Evolutionary conservation across 345 rosid species (phyloP).

Genomic region (Linum tenue): DNA sequence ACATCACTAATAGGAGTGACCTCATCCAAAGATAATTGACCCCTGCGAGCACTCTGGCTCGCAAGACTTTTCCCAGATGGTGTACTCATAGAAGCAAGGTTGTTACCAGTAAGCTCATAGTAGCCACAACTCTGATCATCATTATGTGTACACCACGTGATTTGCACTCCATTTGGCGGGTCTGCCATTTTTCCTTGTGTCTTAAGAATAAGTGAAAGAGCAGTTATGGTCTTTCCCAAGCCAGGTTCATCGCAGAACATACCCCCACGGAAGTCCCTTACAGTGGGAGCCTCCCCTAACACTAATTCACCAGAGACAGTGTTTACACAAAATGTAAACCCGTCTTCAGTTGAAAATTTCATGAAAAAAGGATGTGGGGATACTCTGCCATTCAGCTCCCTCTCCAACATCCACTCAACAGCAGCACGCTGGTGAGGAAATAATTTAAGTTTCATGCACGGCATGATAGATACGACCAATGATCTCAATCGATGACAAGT

Average conservation of each 20-base stretch:
- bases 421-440: constrained; percentile 94
- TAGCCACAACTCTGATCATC: constrained; percentile 63
- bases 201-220: constrained; percentile 81
- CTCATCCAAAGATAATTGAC: constrained; percentile 32
- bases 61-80: constrained; percentile 32
- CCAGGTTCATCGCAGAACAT: constrained; percentile 99
- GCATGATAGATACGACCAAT: constrained; percentile 58
- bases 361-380: constrained; percentile 63
- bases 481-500: constrained; percentile 68
- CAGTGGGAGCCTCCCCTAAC: constrained; percentile 50
- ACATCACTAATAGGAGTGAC: constrained; percentile 22
- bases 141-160: constrained; percentile 63
- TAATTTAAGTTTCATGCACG: constrained; percentile 80
- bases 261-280: constrained; percentile 83
- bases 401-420: constrained; percentile 88
- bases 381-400: constrained; percentile 54
- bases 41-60: constrained; percentile 34
- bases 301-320: constrained; percentile 61
- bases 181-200: constrained; percentile 77
- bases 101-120: constrained; percentile 55
- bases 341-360: constrained; percentile 60
- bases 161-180: constrained; percentile 63
- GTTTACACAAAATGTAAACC: constrained; percentile 52
- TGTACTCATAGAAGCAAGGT: constrained; percentile 22
- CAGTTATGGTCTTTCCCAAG: constrained; percentile 89